phyloP scores from a whole-genome alignment of 1,284 basidiomycete species.

The Rhodotorula sp. region DNA sequence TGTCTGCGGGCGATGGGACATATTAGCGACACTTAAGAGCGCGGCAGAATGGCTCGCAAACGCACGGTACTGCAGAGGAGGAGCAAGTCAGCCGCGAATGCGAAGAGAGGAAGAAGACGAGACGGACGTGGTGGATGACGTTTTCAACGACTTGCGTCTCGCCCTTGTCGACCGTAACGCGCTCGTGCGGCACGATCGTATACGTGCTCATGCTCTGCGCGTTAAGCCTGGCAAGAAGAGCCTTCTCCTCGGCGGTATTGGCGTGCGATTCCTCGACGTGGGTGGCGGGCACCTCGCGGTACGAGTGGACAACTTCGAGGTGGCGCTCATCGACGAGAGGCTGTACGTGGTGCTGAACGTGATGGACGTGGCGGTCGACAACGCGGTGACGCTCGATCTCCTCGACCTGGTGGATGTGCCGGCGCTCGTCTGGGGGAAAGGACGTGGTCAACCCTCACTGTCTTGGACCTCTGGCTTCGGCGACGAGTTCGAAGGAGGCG shows the following conservation, averaged over 20 bases:
- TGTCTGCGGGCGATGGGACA: not conserved
- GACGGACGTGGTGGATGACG: constrained; percentile 24
- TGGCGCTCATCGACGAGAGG: constrained; percentile 30
- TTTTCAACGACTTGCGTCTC: constrained; percentile 27
- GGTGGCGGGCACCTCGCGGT: constrained; percentile 29
- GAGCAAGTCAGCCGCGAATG: too few relatives aligned
- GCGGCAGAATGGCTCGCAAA: not conserved
- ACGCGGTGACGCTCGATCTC: constrained; percentile 26
- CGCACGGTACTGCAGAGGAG: not conserved
- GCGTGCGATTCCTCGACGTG: constrained; percentile 27
- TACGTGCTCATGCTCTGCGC: constrained; percentile 17
- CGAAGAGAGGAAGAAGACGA: not conserved
- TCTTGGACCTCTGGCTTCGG: too few relatives aligned
- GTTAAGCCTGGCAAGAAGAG: constrained; percentile 23
- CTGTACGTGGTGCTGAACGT: constrained; percentile 28
- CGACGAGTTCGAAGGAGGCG: not conserved
- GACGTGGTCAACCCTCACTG: too few relatives aligned
- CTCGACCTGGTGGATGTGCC: constrained; percentile 30
- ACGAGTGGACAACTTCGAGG: constrained; percentile 25
- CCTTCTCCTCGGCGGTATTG: constrained; percentile 15
- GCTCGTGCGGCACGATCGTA: constrained; percentile 29
- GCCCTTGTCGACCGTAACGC: constrained; percentile 25
- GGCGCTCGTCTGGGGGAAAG: constrained; percentile 14
- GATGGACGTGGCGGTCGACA: constrained; percentile 26
- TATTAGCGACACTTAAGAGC: not conserved